Percentiles rank a stretch among this genome's conserved stretches.
Evolutionary conservation across 352 stramenopile genomes (phyloP).

Genomic region (Phytophthora kernoviae): DNA sequence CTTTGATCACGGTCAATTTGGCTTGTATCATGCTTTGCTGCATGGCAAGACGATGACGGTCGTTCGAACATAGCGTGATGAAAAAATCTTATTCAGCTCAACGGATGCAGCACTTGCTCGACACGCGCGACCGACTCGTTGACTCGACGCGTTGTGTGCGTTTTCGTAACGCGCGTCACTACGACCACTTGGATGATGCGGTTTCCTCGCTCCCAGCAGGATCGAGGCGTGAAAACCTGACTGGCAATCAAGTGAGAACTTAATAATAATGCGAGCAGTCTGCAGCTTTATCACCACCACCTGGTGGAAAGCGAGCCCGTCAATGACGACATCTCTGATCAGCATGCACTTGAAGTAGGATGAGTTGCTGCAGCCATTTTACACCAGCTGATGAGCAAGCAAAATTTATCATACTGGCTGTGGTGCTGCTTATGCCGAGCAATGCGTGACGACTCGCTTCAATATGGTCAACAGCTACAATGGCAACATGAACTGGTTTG

Average conservation of each 20-base stretch:
- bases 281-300: slow-evolving; percentile 8
- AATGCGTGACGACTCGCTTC: no score
- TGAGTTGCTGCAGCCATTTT: slow-evolving; percentile 15
- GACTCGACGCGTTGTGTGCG: slow-evolving; percentile 13
- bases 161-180: slow-evolving; percentile 1
- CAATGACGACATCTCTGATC: slow-evolving; percentile 11
- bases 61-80: not conserved
- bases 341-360: slow-evolving; percentile 27
- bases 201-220: slow-evolving; percentile 22
- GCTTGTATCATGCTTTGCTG: not conserved
- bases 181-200: slow-evolving; percentile 1
- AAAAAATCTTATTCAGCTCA: no score
- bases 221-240: slow-evolving; percentile 1
- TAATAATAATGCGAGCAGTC: slow-evolving; percentile 2
- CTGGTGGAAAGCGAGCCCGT: not conserved
- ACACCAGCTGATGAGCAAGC: not conserved
- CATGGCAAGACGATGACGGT: not conserved
- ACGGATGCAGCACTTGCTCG: not conserved
- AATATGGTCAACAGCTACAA: no score
- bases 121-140: not conserved
- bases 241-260: slow-evolving; percentile 6
- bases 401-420: not conserved
- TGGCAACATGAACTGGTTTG: no score
- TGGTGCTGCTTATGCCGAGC: no score
- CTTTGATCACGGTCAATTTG: no score